Evolutionary conservation across 441 rosid species (phyloP).

Genomic region (Pelargonium cotyledonis): DNA sequence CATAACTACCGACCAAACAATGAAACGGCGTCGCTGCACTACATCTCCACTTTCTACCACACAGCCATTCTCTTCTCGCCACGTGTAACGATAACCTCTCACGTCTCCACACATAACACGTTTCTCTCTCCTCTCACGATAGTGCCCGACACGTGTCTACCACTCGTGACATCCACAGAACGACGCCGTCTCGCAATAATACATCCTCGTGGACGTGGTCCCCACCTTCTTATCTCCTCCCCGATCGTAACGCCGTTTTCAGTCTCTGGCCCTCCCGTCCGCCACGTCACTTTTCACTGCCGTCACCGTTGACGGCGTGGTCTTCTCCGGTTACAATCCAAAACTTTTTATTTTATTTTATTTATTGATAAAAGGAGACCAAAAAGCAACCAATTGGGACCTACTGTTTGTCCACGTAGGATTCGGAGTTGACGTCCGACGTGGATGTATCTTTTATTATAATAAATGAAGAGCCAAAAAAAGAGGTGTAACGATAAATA

Average conservation of each 20-base stretch:
- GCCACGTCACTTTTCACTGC: not conserved
- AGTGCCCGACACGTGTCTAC: too few species aligned
- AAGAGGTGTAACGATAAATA: not conserved
- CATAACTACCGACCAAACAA: not conserved
- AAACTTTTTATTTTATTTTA: too few species aligned
- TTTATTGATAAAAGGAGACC: too few species aligned
- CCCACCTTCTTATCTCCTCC: too few species aligned
- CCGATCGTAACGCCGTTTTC: too few species aligned
- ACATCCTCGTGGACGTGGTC: too few species aligned
- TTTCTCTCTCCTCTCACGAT: not conserved
- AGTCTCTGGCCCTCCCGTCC: not conserved
- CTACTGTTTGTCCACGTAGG: constrained; percentile 29
- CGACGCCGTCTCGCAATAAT: too few species aligned
- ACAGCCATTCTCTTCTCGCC: constrained; percentile 14
- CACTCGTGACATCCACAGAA: too few species aligned
- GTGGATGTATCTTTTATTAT: constrained; percentile 22
- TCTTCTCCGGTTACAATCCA: too few species aligned
- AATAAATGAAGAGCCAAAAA: not conserved
- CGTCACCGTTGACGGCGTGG: not conserved
- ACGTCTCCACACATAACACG: not conserved
- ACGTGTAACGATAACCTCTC: constrained; percentile 18
- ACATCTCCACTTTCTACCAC: too few species aligned
- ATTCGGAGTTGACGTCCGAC: constrained; percentile 13
- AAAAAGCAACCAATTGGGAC: constrained; percentile 26
- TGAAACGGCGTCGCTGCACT: too few species aligned